Conservation (phyloP, 768 basidiomycete genomes). For the Chlorophyllum brunneum region DNA sequence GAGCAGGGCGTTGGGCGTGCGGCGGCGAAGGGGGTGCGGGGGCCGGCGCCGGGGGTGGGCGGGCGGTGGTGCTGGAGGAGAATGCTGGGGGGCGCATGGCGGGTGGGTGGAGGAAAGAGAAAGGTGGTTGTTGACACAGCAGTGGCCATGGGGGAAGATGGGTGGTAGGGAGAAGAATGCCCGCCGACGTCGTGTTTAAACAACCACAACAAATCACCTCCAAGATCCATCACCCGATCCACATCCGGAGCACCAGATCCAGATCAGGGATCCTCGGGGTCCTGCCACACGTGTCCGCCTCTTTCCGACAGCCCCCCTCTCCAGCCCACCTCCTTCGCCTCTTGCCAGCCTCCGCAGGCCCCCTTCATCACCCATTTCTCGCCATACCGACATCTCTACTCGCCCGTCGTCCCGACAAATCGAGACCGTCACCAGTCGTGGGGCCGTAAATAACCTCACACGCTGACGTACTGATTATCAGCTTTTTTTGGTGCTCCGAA, state of each 20-base stretch:
- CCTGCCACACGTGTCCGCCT: conserved; percentile 7
- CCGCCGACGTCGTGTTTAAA: conserved; percentile 10
- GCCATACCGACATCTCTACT: background rate
- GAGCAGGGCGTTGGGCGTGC: conserved; percentile 1
- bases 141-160: conserved; percentile 16
- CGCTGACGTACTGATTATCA: too few species aligned
- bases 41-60: conserved; percentile 10
- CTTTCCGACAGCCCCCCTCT: conserved; percentile 6
- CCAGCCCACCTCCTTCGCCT: background rate
- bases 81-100: conserved; percentile 11
- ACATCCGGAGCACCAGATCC: conserved; percentile 11
- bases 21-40: conserved; percentile 6
- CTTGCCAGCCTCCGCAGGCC: background rate
- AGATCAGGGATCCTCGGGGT: conserved; percentile 1
- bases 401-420: too few species aligned
- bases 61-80: conserved; percentile 13
- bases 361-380: background rate
- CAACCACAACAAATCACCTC: background rate
- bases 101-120: conserved; percentile 1
- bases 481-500: too few species aligned
- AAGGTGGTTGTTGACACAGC: too few species aligned
- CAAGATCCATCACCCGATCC: conserved; percentile 13
- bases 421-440: too few species aligned
- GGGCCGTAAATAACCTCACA: too few species aligned
- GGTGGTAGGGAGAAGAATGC: background rate